Evolutionary conservation across 441 rosid genomes (phyloP), one percentile per base, ranked within the genome.

Genomic region (Sinapis alba): DNA sequence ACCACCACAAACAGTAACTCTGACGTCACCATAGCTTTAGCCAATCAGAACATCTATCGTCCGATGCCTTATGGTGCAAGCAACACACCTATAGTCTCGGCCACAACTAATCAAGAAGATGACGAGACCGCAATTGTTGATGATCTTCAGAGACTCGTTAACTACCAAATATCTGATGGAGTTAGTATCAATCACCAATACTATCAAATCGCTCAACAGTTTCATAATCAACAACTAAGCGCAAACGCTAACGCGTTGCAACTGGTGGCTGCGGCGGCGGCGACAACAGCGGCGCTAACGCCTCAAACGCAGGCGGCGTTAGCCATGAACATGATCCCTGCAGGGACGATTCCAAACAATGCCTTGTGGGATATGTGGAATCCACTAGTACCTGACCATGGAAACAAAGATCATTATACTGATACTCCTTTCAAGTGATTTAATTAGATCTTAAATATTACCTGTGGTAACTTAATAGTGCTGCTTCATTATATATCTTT

Each of bases 281-380:
- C 77, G 4, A 65, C 80, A 0, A 67, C 75, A 1, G 66, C 62
- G 7, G 57, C 84, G 26, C 4, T 69, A 64, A 62, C 78, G 1
- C 67, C 84, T 18, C 91, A 79, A 28, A 41, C 86, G 13, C 89
- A 80, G 60, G 69, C 82, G 5, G 81, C 80, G n/a, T 78, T 83
- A 32, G 78, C 86, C 1, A 82, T 86, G 78, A 88, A 76, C 78
- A 72, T 73, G 79, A 79, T 81, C 11, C 91, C 91, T 1, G 18
- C 78, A 69, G 72, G 75, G 71, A 74, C 84, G 20, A 70, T 83
- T 50, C 90, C 92, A 2, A 75, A 65, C 73, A 62, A 79, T 51
- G 71, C 90, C 61, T 87, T 88, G 69, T 90, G 96, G 98, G 97
- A 94, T 34, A 23, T 78, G 78, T 94, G 98, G 98, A 94, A 85